Evolutionary conservation across 768 basidiomycete genomes (phyloP), one percentile per base, ranked within the genome.

Genomic region (Suillus decipiens): DNA sequence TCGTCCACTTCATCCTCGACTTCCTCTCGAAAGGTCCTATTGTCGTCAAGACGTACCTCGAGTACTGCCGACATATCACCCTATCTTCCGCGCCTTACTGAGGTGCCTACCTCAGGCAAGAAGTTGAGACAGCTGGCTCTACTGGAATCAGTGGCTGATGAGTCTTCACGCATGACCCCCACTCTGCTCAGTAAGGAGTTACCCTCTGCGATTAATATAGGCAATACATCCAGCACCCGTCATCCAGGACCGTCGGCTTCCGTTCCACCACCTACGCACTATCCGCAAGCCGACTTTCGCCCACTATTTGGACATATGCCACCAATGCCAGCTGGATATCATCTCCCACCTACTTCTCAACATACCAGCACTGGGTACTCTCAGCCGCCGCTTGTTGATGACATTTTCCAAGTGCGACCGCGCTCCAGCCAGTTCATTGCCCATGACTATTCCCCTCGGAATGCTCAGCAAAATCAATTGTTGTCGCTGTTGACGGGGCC

Each of bases 61-160:
- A 81, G 81, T 42, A 82, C 83, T 24, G 83, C 87, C 15, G 89
- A 89, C 69, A 85, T 90, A 61, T 89, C 88, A 8, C 88, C 89
- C 0, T 90, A 91, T 71, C 76, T 90, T 59, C 77, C 84, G 11
- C 82, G 83, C 60, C 76, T 84, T 8, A 73, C 76, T 31, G 87
- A 84, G 64, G 76, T 85, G 11, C 82, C 86, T 9, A 76, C 82
- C 5, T 86, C 86, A 37, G 82, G 86, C 15, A 89, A 86, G 71
- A 84, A 82, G 62, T 73, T 90, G 73, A 86, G 86, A 73, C 91
- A 88, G 67, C 79, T 89, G 31, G 89, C 89, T 2, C 78, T 92
- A 63, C 77, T 91, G 12, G 89, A 92, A 71, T 79, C 84, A 15
- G 86, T 92, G 41, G 89, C 86, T 0, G 85, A 88, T 68, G 90